Conservation (phyloP, 306 rosid genomes). For the Trichosanthes truncata region DNA sequence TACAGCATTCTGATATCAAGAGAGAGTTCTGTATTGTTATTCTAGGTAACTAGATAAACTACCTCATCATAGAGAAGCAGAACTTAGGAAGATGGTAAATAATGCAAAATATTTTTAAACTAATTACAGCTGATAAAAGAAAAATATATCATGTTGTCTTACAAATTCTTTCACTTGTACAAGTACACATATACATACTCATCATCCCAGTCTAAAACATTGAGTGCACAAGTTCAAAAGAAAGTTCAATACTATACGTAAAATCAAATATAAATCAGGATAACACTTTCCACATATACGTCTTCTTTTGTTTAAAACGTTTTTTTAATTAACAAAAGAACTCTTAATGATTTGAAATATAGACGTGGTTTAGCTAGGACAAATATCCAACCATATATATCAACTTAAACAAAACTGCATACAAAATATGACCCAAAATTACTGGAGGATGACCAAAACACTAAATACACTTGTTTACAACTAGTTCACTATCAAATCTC, state of each 20-base stretch:
- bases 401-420: background rate
- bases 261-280: background rate
- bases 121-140: background rate
- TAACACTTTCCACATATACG: background rate
- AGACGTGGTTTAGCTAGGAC: background rate
- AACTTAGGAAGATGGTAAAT: background rate
- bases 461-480: background rate
- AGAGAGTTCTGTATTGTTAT: constrained; percentile 3
- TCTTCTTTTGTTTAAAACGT: background rate
- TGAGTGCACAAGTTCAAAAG: background rate
- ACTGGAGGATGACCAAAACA: background rate
- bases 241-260: background rate
- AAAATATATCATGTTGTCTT: background rate
- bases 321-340: background rate
- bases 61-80: background rate
- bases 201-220: background rate
- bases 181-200: background rate
- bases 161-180: background rate
- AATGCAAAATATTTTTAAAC: background rate
- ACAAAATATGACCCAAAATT: background rate
- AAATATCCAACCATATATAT: constrained; percentile 4
- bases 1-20: constrained; percentile 66
- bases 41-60: background rate
- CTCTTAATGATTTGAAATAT: background rate
- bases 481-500: background rate